Evolutionary conservation across 2,329 filamentous ascomycete genomes (phyloP).

Genomic region (Monosporascus sp.): DNA sequence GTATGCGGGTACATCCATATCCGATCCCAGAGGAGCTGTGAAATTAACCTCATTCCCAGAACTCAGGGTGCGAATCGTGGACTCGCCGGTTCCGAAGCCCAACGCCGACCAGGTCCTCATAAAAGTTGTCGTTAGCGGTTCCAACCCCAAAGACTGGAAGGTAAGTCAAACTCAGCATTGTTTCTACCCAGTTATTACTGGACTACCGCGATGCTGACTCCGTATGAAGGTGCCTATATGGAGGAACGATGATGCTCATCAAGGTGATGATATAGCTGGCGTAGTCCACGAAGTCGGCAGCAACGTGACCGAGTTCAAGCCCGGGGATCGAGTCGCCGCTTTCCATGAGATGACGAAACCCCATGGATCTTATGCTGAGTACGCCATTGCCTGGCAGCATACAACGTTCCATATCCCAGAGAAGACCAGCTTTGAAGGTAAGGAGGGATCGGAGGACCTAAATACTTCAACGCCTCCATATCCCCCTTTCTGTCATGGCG

Average conservation of each 20-base stretch:
- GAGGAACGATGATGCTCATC: slow-evolving; percentile 29
- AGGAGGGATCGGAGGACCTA: no score
- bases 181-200: neutral
- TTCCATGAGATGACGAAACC: slow-evolving; percentile 47
- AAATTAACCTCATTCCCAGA: slow-evolving; percentile 5
- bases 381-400: slow-evolving; percentile 49
- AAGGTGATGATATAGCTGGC: slow-evolving; percentile 52
- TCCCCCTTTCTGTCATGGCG: neutral
- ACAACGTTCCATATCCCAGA: slow-evolving; percentile 52
- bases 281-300: slow-evolving; percentile 49
- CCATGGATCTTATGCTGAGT: slow-evolving; percentile 55
- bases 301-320: slow-evolving; percentile 51
- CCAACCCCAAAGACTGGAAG: slow-evolving; percentile 41
- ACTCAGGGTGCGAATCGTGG: slow-evolving; percentile 31
- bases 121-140: slow-evolving; percentile 37
- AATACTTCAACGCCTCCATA: no score
- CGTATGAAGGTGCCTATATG: slow-evolving; percentile 25
- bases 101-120: slow-evolving; percentile 36
- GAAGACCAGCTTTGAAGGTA: slow-evolving; percentile 44
- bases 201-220: neutral
- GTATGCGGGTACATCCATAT: slow-evolving; percentile 4
- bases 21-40: neutral
- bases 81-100: slow-evolving; percentile 34
- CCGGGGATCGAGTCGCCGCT: slow-evolving; percentile 42
- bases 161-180: neutral